These are phyloP conservation scores for Candida michaelii DNA, from an alignment of 805 yeast species.

Conservation along the genomic window DNA sequence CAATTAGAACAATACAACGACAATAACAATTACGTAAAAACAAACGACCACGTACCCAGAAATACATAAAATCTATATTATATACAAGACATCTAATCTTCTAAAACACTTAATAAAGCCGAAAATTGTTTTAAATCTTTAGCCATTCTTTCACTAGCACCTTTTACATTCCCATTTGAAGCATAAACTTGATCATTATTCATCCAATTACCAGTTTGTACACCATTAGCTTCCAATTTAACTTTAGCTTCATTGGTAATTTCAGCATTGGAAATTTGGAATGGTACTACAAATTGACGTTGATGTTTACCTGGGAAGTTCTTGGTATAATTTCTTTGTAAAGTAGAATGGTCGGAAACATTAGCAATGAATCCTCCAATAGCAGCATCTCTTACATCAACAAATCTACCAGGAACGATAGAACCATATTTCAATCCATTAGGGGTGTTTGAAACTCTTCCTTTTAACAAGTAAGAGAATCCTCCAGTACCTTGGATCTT, in stretches of 20 bases:
- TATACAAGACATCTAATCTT: constrained; percentile 4
- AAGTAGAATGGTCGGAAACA: constrained; percentile 35
- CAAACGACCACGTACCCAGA: too few relatives aligned
- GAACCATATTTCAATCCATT: constrained; percentile 59
- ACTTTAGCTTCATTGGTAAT: constrained; percentile 37
- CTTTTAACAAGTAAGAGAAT: constrained; percentile 64
- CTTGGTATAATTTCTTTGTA: constrained; percentile 40
- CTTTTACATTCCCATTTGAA: constrained; percentile 31
- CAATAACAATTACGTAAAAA: too few relatives aligned
- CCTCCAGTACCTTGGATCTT: constrained; percentile 73
- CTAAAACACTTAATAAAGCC: constrained; percentile 9
- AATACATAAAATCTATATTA: neutral
- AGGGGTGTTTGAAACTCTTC: constrained; percentile 68
- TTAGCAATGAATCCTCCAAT: constrained; percentile 46
- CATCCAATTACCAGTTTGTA: constrained; percentile 43
- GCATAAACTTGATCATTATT: constrained; percentile 25
- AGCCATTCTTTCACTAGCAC: constrained; percentile 35
- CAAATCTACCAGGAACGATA: constrained; percentile 69
- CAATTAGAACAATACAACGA: too few relatives aligned
- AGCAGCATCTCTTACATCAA: constrained; percentile 51
- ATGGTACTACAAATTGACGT: constrained; percentile 44
- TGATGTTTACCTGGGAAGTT: constrained; percentile 42
- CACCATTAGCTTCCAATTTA: constrained; percentile 39
- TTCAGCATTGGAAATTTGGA: constrained; percentile 40
- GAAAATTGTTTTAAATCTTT: constrained; percentile 21